These are phyloP conservation scores for Gnomoniopsis smithogilvyi DNA, from an alignment of 2,329 filamentous ascomycete genomes.

Conservation along the genomic window DNA sequence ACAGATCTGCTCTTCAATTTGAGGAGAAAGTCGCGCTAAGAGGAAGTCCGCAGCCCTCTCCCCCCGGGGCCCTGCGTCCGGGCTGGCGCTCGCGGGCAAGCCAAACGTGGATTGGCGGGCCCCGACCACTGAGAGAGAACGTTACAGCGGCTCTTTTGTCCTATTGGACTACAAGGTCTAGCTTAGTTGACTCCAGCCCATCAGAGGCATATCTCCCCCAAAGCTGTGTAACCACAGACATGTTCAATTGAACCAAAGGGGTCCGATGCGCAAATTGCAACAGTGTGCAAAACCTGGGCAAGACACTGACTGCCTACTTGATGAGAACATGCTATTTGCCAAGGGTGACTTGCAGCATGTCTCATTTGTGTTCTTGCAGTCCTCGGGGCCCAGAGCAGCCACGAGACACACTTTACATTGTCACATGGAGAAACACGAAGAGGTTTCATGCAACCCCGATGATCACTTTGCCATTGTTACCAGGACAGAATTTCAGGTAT, in stretches of 20 bases:
- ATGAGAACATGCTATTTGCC: too few relatives aligned
- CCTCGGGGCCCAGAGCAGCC: not conserved
- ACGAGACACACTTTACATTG: not conserved
- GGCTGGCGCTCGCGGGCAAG: not conserved
- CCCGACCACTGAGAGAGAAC: conserved; percentile 1
- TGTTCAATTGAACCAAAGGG: not conserved
- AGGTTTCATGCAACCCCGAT: not conserved
- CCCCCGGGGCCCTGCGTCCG: too few relatives aligned
- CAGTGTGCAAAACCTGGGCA: too few relatives aligned
- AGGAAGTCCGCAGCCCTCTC: not conserved
- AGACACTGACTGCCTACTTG: too few relatives aligned
- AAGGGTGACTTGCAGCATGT: not conserved
- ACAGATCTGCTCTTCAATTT: too few relatives aligned
- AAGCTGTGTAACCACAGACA: not conserved
- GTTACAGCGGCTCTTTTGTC: conserved; percentile 3
- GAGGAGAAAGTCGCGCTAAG: too few relatives aligned
- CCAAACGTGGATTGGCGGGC: not conserved
- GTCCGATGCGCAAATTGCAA: not conserved
- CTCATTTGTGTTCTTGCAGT: not conserved
- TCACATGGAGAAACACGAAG: not conserved
- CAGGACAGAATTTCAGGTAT: not conserved
- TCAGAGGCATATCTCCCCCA: not conserved
- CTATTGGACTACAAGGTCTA: conserved; percentile 7
- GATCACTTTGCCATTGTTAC: not conserved
- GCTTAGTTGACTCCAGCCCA: not conserved